Base-by-base conservation (phyloP, 805 yeast species). In the Candida oleophila region DNA sequence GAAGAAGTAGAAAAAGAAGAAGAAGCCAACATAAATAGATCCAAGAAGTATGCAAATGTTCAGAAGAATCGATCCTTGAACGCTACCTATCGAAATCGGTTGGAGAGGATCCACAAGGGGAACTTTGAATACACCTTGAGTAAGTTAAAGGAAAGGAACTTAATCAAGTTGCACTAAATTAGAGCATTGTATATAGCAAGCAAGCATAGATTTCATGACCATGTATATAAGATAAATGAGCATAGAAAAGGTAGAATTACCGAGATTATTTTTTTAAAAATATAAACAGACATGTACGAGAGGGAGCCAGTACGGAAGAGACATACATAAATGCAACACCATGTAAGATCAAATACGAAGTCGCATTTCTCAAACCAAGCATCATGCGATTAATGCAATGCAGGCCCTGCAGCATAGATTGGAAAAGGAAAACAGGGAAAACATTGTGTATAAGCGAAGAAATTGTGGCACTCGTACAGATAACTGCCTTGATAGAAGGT, bases 31-130 rank as follows among this genome's bases (percentile, higher is more conserved):
- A 7, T 25, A 25, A 25, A 5, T 25, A 11, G 18, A 14, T 20
- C 40, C n/a, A 16, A 21, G 22, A 33, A 42, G n/a, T 42, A 42
- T 15, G 40, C 33, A 8, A 34, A 28, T 7, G 39, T 34, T 33
- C 45, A 42, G n/a, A 33, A 35, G 14, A 42, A 42, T n/a, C 25
- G 45, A 20, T 21, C 39, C 3, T 14, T 34, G 16, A 15, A 37
- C 3, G 39, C 33, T 11, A 22, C 45, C 3, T 14, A 30, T 18
- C 4, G 45, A 33, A 28, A 42, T n/a, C n/a, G 45, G 16, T 28
- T 42, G n/a, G 39, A 33, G 11, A 33, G 45, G 15, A 22, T 42
- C 9, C 40, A 35, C 12, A 14, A 15, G 12, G 45, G 45, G 19
- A 34, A 16, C 15, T 20, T 16, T 9, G 9, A 5, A 14, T 42